phyloP scores from a whole-genome alignment of 2,329 filamentous ascomycete genomes.

The Malbranchea zuffiana region DNA sequence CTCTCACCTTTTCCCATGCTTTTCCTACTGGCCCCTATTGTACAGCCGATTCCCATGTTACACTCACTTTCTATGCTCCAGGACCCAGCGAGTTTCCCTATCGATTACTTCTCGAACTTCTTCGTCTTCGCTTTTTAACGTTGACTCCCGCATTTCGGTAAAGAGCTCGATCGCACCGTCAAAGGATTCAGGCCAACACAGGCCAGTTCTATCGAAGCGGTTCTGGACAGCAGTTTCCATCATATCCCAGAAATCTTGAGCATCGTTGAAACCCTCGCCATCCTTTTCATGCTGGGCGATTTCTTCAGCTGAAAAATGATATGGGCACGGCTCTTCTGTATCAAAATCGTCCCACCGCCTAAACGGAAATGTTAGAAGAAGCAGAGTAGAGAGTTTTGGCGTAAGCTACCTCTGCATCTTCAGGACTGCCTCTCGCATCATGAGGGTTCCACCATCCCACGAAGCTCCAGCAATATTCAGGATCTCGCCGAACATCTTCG shows the following conservation, averaged over 20 bases:
- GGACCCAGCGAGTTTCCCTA: conserved; percentile 8
- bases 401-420: conserved; percentile 23
- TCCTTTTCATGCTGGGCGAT: conserved; percentile 10
- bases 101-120: conserved; percentile 10
- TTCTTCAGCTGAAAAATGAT: conserved; percentile 11
- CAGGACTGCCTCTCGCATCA: conserved; percentile 22
- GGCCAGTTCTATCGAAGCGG: conserved; percentile 9
- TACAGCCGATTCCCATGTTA: no score
- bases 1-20: no score
- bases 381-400: no score
- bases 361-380: no score
- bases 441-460: conserved; percentile 22
- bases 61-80: no score
- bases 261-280: conserved; percentile 8
- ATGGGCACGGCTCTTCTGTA: conserved; percentile 5
- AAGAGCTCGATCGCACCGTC: conserved; percentile 13
- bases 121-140: conserved; percentile 2
- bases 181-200: conserved; percentile 7
- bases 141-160: conserved; percentile 7
- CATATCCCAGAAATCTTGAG: conserved; percentile 13
- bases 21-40: no score
- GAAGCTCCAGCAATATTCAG: conserved; percentile 20
- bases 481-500: conserved; percentile 16
- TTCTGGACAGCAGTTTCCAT: conserved; percentile 6
- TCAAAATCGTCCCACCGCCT: conserved; percentile 7